phyloP scores from a whole-genome alignment of 2,329 filamentous ascomycete species.

The Lecanicillium sp. region DNA sequence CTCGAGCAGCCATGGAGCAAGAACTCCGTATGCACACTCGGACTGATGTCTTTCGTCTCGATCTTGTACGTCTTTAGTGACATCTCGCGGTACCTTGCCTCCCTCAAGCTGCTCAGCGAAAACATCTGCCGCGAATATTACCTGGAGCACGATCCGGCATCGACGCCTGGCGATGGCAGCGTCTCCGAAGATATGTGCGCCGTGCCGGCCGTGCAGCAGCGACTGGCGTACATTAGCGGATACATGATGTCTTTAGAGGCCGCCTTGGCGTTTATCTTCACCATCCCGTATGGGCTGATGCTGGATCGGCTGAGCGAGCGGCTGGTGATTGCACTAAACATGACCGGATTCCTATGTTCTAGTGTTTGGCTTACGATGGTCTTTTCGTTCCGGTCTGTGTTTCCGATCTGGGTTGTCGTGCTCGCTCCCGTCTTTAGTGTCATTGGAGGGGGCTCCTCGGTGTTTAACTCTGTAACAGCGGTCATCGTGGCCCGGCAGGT shows the following conservation, averaged over 20 bases:
- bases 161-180: neutral
- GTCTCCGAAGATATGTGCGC: constrained; percentile 1
- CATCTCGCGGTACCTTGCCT: neutral
- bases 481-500: constrained; percentile 1
- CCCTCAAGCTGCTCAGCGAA: constrained; percentile 1
- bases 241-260: neutral
- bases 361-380: neutral
- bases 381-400: neutral
- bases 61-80: neutral
- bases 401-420: neutral
- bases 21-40: neutral
- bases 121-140: constrained; percentile 2
- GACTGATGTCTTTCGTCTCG: neutral
- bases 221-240: neutral
- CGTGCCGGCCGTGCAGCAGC: neutral
- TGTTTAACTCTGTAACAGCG: neutral
- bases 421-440: neutral
- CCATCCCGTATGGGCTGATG: constrained; percentile 1
- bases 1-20: no score
- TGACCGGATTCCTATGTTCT: neutral
- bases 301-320: constrained; percentile 3
- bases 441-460: neutral
- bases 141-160: neutral
- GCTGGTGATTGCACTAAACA: neutral
- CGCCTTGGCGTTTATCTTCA: neutral